Base-by-base conservation (phyloP, 805 yeast genomes). In the Candida maesae region DNA sequence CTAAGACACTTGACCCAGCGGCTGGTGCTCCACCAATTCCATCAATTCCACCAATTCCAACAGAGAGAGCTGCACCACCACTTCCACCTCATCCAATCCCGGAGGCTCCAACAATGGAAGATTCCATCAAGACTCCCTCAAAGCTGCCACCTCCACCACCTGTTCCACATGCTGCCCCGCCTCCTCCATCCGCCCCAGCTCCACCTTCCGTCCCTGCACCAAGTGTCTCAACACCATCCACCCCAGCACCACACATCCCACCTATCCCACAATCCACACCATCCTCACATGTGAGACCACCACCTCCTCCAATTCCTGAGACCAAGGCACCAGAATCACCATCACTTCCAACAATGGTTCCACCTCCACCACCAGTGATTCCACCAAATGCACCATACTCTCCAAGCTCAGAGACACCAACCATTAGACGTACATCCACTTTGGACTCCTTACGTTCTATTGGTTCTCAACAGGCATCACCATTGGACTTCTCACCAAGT, bases 161-260 rank as follows among this genome's bases (percentile, higher is more conserved):
- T n/a, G n/a, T n/a, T n/a, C n/a, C n/a, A n/a, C n/a, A n/a, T n/a
- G 20, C 39, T 4, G 34, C 34, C 13, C 59, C 60, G 28, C 49
- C 57, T 16, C 44, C 52, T 20, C 47, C 56, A n/a, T n/a, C n/a
- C n/a, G n/a, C n/a, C n/a, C n/a, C n/a, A n/a, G n/a, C n/a, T n/a
- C 44, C 51, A 17, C 47, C 56, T n/a, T 21, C 35, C 5, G 35
- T 8, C 18, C 17, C 6, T 11, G 21, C 17, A 20, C 23, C 35
- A 7, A 13, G 23, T 13, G 5, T 13, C 4, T 6, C 26, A n/a
- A 9, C 36, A 4, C 29, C 39, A 28, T 7, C 34, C 8, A 28
- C 34, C 4, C 34, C 33, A 4, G 29, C 45, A 8, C 57, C 58
- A n/a, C 52, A 58, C 21, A 21, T 38, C 12, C 46, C 58, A n/a